phyloP scores from a whole-genome alignment of 1,284 basidiomycete species.

The Cerrena zonata region DNA sequence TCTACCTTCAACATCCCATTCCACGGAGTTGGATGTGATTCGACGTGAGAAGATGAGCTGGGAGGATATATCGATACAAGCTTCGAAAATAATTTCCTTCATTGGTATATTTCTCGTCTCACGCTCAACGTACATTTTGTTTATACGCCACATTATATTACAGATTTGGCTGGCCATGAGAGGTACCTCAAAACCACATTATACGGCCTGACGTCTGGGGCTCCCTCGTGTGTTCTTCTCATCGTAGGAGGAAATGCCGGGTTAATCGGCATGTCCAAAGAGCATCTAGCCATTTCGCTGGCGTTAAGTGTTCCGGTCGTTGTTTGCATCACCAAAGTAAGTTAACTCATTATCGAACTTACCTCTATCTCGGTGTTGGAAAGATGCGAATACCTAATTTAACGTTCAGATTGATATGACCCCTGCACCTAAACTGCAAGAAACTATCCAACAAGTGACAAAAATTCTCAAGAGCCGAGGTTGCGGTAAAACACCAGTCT shows the following conservation, averaged over 20 bases:
- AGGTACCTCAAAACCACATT: conserved; percentile 89
- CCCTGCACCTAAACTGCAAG: conserved; percentile 81
- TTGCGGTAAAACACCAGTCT: conserved; percentile 79
- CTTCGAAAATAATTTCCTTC: conserved; percentile 92
- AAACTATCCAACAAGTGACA: conserved; percentile 87
- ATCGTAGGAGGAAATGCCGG: conserved; percentile 96
- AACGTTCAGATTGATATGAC: conserved; percentile 94
- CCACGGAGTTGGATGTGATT: conserved; percentile 54
- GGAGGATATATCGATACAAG: conserved; percentile 91
- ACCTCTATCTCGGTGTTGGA: too few species aligned
- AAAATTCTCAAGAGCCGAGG: conserved; percentile 94
- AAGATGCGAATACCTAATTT: too few species aligned
- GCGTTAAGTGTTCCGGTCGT: conserved; percentile 91
- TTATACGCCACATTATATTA: background rate
- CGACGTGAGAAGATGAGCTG: conserved; percentile 85
- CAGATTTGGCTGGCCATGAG: conserved; percentile 88
- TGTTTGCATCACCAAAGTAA: conserved; percentile 89
- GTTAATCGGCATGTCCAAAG: conserved; percentile 96
- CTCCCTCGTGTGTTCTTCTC: conserved; percentile 91
- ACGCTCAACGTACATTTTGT: background rate
- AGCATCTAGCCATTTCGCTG: conserved; percentile 90
- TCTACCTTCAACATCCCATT: conserved; percentile 56
- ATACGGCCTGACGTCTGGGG: conserved; percentile 89
- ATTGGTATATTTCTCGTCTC: conserved; percentile 52
- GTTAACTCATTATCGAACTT: background rate